Base-by-base conservation (phyloP, 257 asterid species). In the Solanum pimpinellifolium region DNA sequence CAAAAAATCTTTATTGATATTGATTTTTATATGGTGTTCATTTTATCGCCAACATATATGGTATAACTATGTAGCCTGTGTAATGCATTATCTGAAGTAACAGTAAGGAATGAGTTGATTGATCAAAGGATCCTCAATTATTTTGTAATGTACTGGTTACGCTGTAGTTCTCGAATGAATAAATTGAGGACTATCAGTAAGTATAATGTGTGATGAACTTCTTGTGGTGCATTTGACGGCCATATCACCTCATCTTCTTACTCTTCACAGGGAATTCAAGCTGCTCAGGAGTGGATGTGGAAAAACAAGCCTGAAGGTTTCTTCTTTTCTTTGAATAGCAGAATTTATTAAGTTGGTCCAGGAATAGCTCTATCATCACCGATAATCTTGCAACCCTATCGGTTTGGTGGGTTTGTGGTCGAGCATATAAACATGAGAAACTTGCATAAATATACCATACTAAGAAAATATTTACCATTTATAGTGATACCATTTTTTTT, bases 221-320 rank as follows among this genome's bases (percentile, higher is more conserved):
- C 42, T 80, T 49, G 27, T 80, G 39, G 68, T 18, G 68, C 68
- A 47, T 77, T 77, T 80, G 68, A 46, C 3, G 29, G 41, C 25
- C 65, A 18, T 41, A 35, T 56, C 69, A 35, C 25, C 59, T 56
- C 33, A 59, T 52, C 39, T 82, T 39, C 73, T 60, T 42, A 25
- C 82, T 52, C 81, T 85, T 86, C n/a, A 14, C 88, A 90, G 94
- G 92, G 91, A 10, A 87, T 83, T 41, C 93, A 89, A 88, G 92
- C 92, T 11, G 86, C 94, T 66, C 95, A 93, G 89, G 98, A 94
- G 74, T 94, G 99, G 98, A 89, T 87, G 92, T 90, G 93, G 92
- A 89, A 92, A 88, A 92, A 84, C 84, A 89, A 89, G 85, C 91
- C 91, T 86, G 68, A 90, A 88, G 93, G 92, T 92, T 75, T 18